Evolutionary conservation across 2,329 filamentous ascomycete genomes (phyloP).

Genomic region (Emergomyces africanus): DNA sequence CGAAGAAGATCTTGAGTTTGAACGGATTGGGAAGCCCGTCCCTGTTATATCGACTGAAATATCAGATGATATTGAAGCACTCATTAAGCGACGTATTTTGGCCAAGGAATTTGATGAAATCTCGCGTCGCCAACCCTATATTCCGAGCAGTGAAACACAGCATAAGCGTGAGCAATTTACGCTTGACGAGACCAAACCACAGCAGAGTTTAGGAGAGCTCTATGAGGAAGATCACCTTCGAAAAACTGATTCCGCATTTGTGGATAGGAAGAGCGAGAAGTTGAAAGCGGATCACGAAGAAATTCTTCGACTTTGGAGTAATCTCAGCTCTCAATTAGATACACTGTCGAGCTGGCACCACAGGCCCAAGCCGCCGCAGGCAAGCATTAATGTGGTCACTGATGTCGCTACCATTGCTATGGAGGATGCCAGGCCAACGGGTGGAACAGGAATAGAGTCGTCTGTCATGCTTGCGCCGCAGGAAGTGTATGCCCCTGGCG

Average conservation of each 20-base stretch:
- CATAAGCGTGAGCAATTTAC: slow-evolving; percentile 57
- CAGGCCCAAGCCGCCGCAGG: slow-evolving; percentile 72
- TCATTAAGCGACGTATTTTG: slow-evolving; percentile 88
- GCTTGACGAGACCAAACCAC: slow-evolving; percentile 75
- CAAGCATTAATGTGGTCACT: slow-evolving; percentile 72
- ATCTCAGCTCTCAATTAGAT: slow-evolving; percentile 68
- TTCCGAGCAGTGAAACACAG: slow-evolving; percentile 45
- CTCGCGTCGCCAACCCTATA: slow-evolving; percentile 64
- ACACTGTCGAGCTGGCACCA: slow-evolving; percentile 89
- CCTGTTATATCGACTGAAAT: slow-evolving; percentile 87
- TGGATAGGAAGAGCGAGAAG: slow-evolving; percentile 73
- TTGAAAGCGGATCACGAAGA: slow-evolving; percentile 69
- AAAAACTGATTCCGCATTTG: slow-evolving; percentile 62
- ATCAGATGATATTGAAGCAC: slow-evolving; percentile 78
- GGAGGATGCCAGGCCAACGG: slow-evolving; percentile 87
- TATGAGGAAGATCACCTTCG: slow-evolving; percentile 90
- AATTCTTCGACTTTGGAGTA: slow-evolving; percentile 70
- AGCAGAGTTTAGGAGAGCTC: slow-evolving; percentile 76
- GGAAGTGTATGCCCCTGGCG: slow-evolving; percentile 78
- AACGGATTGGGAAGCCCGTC: slow-evolving; percentile 86
- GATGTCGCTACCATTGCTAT: slow-evolving; percentile 87
- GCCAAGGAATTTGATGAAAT: slow-evolving; percentile 89
- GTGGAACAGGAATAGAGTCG: slow-evolving; percentile 48
- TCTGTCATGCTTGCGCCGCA: slow-evolving; percentile 75
- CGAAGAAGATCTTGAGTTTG: slow-evolving; percentile 91